Conservation (phyloP, 306 rosid species). For the Albizia julibrissin region DNA sequence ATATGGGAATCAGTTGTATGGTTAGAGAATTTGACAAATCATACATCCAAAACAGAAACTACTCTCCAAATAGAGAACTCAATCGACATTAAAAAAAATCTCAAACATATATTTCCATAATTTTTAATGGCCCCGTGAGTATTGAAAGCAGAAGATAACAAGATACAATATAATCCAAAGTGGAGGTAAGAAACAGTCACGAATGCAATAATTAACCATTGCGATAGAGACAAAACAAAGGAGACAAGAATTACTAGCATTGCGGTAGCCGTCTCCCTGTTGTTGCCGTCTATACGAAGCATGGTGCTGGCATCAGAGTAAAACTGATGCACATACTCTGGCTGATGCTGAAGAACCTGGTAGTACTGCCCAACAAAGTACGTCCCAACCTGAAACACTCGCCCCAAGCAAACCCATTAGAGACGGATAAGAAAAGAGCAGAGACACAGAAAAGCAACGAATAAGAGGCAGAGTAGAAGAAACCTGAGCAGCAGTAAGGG, state of each 20-base stretch:
- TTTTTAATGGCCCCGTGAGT: not conserved
- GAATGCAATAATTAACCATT: not conserved
- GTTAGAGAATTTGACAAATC: not conserved
- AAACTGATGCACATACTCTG: conserved; percentile 85
- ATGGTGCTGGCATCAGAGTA: conserved; percentile 92
- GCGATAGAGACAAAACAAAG: not conserved
- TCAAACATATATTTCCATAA: not conserved
- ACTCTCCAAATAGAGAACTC: not conserved
- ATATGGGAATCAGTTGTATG: not conserved
- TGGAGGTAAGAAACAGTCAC: not conserved
- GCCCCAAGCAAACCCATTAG: conserved; percentile 1
- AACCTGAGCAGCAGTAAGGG: conserved; percentile 93
- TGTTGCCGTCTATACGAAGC: conserved; percentile 77
- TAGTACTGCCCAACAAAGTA: conserved; percentile 97
- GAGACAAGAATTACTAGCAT: conserved; percentile 63
- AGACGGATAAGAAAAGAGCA: not conserved
- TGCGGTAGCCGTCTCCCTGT: conserved; percentile 73
- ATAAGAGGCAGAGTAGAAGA: conserved; percentile 1
- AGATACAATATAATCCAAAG: not conserved
- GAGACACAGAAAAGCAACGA: not conserved
- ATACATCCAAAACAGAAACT: not conserved
- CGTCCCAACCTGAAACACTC: conserved; percentile 72
- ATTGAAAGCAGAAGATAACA: not conserved
- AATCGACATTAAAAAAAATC: not conserved
- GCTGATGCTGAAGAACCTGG: conserved; percentile 91